Percentiles rank a stretch among this genome's conserved stretches.
phyloP scores from a whole-genome alignment of 495 filamentous ascomycete species.

The Penicillium lagena region DNA sequence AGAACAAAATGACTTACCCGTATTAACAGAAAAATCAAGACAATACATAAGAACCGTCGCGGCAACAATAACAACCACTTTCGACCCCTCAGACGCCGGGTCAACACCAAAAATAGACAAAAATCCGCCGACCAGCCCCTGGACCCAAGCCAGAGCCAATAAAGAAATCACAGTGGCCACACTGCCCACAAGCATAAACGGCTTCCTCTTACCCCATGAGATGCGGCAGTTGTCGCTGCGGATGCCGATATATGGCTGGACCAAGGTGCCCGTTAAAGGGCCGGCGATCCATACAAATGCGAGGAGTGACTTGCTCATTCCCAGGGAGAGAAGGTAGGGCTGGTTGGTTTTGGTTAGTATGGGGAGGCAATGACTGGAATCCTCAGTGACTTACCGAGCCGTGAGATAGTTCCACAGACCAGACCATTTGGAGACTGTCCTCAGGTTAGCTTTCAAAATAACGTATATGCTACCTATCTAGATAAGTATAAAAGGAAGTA shows the following conservation, averaged over 20 bases:
- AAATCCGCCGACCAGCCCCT: constrained; percentile 66
- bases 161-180: constrained; percentile 66
- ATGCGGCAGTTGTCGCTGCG: constrained; percentile 80
- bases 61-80: constrained; percentile 55
- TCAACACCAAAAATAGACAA: constrained; percentile 66
- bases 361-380: not conserved
- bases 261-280: constrained; percentile 75
- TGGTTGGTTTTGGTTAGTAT: constrained; percentile 8
- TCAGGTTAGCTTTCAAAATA: not conserved
- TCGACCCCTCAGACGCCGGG: constrained; percentile 51
- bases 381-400: constrained; percentile 52
- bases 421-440: constrained; percentile 76
- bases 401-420: constrained; percentile 85
- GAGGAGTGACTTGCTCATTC: constrained; percentile 87
- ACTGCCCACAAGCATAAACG: constrained; percentile 78
- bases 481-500: not conserved
- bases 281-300: constrained; percentile 93
- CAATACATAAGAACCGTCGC: constrained; percentile 82
- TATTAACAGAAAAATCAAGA: constrained; percentile 88
- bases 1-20: constrained; percentile 44
- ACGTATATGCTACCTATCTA: no score
- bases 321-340: constrained; percentile 67
- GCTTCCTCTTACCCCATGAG: constrained; percentile 76
- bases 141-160: constrained; percentile 74
- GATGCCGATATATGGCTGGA: constrained; percentile 93